Conservation (phyloP, 2,329 filamentous ascomycete genomes). For the Sarocladium strictum region DNA sequence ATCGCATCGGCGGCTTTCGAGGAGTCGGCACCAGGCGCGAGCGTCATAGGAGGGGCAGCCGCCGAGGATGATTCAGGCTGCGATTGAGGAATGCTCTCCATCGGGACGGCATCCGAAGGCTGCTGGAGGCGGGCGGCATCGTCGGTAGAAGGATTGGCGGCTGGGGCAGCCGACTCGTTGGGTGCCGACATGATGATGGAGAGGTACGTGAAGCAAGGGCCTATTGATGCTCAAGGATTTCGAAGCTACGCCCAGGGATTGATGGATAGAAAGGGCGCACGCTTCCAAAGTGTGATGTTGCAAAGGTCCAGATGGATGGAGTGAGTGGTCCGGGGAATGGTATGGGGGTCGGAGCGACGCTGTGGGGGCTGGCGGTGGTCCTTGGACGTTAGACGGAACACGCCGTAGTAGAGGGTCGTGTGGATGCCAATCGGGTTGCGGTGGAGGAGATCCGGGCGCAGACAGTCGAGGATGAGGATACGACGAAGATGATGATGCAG, state of each 20-base stretch:
- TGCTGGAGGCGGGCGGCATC: slow-evolving; percentile 25
- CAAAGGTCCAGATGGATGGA: slow-evolving; percentile 15
- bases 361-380: slow-evolving; percentile 1
- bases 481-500: neutral
- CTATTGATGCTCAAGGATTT: neutral
- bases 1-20: neutral
- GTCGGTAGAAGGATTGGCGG: slow-evolving; percentile 13
- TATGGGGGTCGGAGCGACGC: neutral
- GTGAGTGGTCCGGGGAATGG: slow-evolving; percentile 6
- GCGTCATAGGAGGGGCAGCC: slow-evolving; percentile 12
- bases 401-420: neutral
- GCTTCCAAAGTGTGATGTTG: slow-evolving; percentile 11
- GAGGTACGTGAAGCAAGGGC: neutral
- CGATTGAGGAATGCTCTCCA: slow-evolving; percentile 27
- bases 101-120: slow-evolving; percentile 30
- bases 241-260: slow-evolving; percentile 12
- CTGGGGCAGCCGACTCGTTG: slow-evolving; percentile 11
- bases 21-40: slow-evolving; percentile 12
- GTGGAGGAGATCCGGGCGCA: neutral
- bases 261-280: slow-evolving; percentile 15
- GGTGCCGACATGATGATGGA: slow-evolving; percentile 23
- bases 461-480: neutral
- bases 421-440: neutral
- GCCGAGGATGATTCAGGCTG: slow-evolving; percentile 1
- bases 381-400: neutral